phyloP scores from a whole-genome alignment of 352 stramenopile genomes.

The Phytophthora europaea region DNA sequence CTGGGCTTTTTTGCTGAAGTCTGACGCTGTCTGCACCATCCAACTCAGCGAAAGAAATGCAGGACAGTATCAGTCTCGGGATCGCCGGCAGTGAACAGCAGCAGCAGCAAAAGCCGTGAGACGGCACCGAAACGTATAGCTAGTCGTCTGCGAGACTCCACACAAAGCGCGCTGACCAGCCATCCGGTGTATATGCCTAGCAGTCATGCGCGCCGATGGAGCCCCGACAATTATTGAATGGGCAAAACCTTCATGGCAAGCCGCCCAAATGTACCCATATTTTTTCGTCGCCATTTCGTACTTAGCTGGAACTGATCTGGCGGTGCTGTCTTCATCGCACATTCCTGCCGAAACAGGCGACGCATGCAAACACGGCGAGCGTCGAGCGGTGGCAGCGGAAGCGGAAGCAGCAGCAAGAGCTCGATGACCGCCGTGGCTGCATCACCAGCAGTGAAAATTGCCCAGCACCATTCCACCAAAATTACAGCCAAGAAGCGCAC shows the following conservation, averaged over 20 bases:
- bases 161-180: neutral
- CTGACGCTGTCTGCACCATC: slow-evolving; percentile 7
- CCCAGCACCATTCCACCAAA: slow-evolving; percentile 1
- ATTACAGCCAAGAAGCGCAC: slow-evolving; percentile 37
- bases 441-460: slow-evolving; percentile 4
- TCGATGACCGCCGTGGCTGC: slow-evolving; percentile 14
- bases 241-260: neutral
- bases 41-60: slow-evolving; percentile 45
- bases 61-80: slow-evolving; percentile 55
- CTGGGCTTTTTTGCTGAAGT: neutral
- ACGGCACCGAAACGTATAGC: neutral
- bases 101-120: neutral
- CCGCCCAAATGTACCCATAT: slow-evolving; percentile 2
- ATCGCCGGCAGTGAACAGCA: slow-evolving; percentile 31
- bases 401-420: neutral
- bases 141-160: neutral
- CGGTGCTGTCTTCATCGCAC: slow-evolving; percentile 14
- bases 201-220: neutral
- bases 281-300: slow-evolving; percentile 26
- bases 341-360: slow-evolving; percentile 19
- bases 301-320: slow-evolving; percentile 22
- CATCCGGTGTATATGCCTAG: neutral
- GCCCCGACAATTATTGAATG: slow-evolving; percentile 34
- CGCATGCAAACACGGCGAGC: slow-evolving; percentile 34
- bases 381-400: neutral